Conservation (phyloP, 1,139 yeast species). For the Kurtzmaniella quercitrusa region DNA sequence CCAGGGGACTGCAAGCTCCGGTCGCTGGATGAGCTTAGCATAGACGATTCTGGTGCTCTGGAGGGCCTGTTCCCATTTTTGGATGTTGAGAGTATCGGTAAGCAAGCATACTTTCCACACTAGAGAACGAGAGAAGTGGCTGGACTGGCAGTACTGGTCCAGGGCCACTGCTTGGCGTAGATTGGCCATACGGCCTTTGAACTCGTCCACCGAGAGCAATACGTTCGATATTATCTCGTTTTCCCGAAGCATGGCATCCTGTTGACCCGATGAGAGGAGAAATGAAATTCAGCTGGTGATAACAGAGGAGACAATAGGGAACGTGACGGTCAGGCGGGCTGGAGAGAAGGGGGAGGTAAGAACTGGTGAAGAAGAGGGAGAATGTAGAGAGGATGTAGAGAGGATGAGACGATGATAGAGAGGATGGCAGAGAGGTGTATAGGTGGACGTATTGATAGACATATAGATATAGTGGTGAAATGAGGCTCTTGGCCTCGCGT, state of each 20-base stretch:
- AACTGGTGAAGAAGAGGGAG: too few relatives aligned
- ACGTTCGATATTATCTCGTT: slow-evolving; percentile 37
- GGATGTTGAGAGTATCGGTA: slow-evolving; percentile 35
- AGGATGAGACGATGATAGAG: too few relatives aligned
- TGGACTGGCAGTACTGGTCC: slow-evolving; percentile 27
- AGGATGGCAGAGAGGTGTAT: too few relatives aligned
- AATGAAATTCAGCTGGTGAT: neutral
- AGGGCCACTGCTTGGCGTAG: slow-evolving; percentile 31
- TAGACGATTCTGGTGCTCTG: slow-evolving; percentile 31
- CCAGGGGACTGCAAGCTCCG: slow-evolving; percentile 41
- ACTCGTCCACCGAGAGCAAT: slow-evolving; percentile 35
- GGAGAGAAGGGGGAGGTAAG: too few relatives aligned
- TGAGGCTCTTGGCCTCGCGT: too few relatives aligned
- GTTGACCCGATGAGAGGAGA: neutral
- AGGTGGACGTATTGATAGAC: too few relatives aligned
- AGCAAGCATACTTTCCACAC: slow-evolving; percentile 39
- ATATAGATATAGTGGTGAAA: too few relatives aligned
- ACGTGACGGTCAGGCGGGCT: too few relatives aligned
- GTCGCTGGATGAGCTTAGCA: slow-evolving; percentile 28
- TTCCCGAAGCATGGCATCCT: slow-evolving; percentile 22
- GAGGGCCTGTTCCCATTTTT: slow-evolving; percentile 29
- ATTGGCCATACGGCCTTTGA: slow-evolving; percentile 26
- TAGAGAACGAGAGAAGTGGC: slow-evolving; percentile 28
- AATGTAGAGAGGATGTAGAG: too few relatives aligned
- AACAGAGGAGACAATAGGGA: neutral